Conservation (phyloP, 2,329 filamentous ascomycete species). For the Pseudogymnoascus destructans region DNA sequence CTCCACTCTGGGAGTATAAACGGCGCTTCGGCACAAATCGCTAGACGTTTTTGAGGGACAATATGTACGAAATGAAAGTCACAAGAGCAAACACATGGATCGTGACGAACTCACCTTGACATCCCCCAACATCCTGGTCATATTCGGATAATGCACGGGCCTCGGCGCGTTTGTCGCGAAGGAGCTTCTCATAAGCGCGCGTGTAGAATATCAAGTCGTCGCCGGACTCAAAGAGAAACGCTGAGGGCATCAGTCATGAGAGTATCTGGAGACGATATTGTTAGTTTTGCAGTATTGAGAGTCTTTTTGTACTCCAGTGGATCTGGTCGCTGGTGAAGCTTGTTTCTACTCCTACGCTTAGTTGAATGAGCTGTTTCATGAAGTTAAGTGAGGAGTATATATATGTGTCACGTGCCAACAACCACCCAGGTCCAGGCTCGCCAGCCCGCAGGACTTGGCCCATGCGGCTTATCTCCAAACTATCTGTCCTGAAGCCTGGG, state of each 20-base stretch:
- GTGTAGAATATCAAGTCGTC: background rate
- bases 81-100: background rate
- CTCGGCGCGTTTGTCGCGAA: background rate
- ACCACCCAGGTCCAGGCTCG: constrained; percentile 2
- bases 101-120: background rate
- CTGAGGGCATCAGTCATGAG: background rate
- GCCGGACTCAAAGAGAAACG: background rate
- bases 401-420: background rate
- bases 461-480: background rate
- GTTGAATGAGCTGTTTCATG: background rate
- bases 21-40: background rate
- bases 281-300: background rate
- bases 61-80: background rate
- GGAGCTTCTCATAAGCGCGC: background rate
- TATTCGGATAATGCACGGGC: constrained; percentile 2
- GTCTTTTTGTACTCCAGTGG: background rate
- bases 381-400: background rate
- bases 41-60: background rate
- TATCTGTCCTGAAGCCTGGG: constrained; percentile 4
- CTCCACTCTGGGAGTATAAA: background rate
- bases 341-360: background rate
- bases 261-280: background rate
- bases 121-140: background rate
- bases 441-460: background rate
- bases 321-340: background rate